These are phyloP conservation scores for Cytospora piceae DNA, from an alignment of 2,329 filamentous ascomycete genomes.

Conservation along the genomic window DNA sequence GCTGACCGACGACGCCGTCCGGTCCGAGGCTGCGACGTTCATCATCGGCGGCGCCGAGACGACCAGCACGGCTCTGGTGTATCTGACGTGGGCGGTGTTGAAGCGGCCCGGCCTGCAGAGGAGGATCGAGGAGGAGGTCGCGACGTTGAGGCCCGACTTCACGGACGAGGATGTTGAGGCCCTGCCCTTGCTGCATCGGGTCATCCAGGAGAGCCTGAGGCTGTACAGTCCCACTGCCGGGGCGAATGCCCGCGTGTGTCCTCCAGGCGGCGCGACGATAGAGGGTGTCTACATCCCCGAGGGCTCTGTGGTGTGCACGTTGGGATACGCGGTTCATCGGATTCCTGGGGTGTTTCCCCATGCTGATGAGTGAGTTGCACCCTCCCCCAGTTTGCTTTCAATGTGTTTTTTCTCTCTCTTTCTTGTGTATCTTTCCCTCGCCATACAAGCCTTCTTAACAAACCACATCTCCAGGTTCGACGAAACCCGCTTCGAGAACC, in stretches of 20 bases:
- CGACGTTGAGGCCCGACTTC: constrained; percentile 33
- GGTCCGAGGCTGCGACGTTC: constrained; percentile 41
- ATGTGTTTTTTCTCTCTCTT: too few relatives aligned
- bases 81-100: constrained; percentile 40
- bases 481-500: constrained; percentile 40
- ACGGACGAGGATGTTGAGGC: constrained; percentile 38
- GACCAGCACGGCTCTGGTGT: constrained; percentile 46
- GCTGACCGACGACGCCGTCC: constrained; percentile 38
- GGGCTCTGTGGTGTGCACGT: constrained; percentile 39
- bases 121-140: constrained; percentile 36
- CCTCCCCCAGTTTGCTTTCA: background rate
- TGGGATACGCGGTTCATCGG: constrained; percentile 43
- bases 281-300: constrained; percentile 40
- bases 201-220: constrained; percentile 42
- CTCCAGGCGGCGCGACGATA: constrained; percentile 37
- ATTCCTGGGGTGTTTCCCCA: constrained; percentile 40
- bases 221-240: constrained; percentile 40
- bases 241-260: constrained; percentile 36
- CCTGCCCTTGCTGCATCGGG: constrained; percentile 40
- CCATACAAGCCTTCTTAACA: background rate
- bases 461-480: constrained; percentile 29
- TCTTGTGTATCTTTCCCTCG: background rate
- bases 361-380: constrained; percentile 34
- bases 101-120: constrained; percentile 31
- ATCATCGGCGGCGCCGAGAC: constrained; percentile 50